phyloP scores from a whole-genome alignment of 169 alveolate genomes.

The Plasmodium adleri region DNA sequence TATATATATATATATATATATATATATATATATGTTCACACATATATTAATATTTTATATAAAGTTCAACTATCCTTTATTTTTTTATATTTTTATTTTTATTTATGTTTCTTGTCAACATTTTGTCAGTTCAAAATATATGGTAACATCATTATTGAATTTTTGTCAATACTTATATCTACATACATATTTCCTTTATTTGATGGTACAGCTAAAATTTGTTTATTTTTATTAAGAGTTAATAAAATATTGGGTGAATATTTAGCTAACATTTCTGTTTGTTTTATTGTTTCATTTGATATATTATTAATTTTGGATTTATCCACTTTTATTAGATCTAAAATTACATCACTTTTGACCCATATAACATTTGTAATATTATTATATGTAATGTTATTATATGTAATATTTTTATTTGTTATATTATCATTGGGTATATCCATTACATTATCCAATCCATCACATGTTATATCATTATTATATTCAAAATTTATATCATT shows the following conservation, averaged over 20 bases:
- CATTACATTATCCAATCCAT: not conserved
- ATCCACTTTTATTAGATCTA: slow-evolving; percentile 75
- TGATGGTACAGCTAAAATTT: slow-evolving; percentile 67
- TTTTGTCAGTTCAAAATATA: slow-evolving; percentile 31
- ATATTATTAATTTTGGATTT: slow-evolving; percentile 64
- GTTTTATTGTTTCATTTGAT: slow-evolving; percentile 69
- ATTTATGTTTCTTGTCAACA: too few species aligned
- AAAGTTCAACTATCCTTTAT: too few species aligned
- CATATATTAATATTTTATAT: not conserved
- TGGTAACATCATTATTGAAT: slow-evolving; percentile 75
- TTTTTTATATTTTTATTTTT: too few species aligned
- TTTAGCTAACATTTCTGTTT: slow-evolving; percentile 38
- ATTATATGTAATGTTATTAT: slow-evolving; percentile 1
- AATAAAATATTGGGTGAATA: slow-evolving; percentile 72
- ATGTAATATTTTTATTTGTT: not conserved
- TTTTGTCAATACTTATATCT: slow-evolving; percentile 70
- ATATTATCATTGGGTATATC: not conserved
- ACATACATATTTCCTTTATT: slow-evolving; percentile 72
- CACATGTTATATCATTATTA: slow-evolving; percentile 1
- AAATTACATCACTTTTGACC: slow-evolving; percentile 72
- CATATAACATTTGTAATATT: slow-evolving; percentile 37
- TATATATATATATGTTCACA: too few species aligned
- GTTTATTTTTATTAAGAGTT: slow-evolving; percentile 72
- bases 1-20: too few species aligned
- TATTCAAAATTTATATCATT: not conserved